Conservation (phyloP, 1,284 basidiomycete genomes). For the Puccinia hordei region DNA sequence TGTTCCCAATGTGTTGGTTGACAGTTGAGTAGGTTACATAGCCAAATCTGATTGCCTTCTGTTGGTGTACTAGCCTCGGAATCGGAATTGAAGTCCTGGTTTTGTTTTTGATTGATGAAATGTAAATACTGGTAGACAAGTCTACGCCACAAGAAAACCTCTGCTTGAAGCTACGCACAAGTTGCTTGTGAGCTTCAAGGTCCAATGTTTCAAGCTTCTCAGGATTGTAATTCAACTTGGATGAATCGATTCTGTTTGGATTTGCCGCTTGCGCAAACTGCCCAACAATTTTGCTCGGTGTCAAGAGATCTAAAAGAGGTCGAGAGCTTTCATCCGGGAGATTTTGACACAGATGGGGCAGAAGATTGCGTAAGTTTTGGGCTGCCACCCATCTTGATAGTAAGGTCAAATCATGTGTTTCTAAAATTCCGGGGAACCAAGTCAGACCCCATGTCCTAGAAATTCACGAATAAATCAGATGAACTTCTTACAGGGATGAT, state of each 20-base stretch:
- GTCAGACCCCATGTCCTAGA: neutral
- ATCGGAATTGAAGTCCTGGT: neutral
- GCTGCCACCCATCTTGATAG: neutral
- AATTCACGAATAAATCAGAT: neutral
- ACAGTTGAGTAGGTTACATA: neutral
- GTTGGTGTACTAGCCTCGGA: neutral
- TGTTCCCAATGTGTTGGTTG: neutral
- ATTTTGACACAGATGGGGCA: neutral
- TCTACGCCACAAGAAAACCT: neutral
- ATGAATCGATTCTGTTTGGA: neutral
- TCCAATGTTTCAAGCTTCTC: neutral
- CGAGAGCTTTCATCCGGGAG: neutral
- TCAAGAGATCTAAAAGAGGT: neutral
- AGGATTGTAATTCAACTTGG: neutral
- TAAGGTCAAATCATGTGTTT: neutral
- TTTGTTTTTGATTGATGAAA: too few species aligned
- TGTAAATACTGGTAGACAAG: neutral
- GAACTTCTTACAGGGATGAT: neutral
- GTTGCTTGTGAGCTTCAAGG: neutral
- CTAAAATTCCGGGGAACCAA: neutral
- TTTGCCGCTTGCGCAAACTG: neutral
- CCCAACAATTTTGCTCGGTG: neutral
- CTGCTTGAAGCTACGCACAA: conserved; percentile 5
- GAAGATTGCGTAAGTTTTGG: neutral
- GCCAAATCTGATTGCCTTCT: too few species aligned